Base-by-base conservation (phyloP, 1,284 basidiomycete species). In the Tilletia indica region DNA sequence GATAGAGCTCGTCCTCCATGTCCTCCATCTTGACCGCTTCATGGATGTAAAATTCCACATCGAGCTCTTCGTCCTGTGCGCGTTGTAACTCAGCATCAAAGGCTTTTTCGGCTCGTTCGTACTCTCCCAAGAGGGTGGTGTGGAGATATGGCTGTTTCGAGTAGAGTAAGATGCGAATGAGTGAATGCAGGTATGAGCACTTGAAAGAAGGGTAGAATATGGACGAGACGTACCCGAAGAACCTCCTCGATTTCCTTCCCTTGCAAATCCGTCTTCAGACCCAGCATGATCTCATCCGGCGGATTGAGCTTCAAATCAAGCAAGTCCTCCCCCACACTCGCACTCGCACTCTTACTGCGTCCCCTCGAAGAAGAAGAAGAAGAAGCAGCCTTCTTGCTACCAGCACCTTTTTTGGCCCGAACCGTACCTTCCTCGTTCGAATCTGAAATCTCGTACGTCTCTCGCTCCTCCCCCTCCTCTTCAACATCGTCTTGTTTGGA, bases 201-300 rank as follows among this genome's bases (percentile, higher is more conserved):
- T 45, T 45, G 42, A 0, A 14, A 14, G 42, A 14, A 14, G 42
- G 42, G 42, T 1, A 0, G 42, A 3, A 45, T 45, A 9, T 45
- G 6, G 42, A 1, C 3, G 0, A 9, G 9, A 45, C 42, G 6
- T 14, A 45, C 42, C 42, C 42, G 42, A 9, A 45, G 14, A 9
- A 45, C 6, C 9, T 45, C 42, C 42, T 45, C 42, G 9, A 45
- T 9, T 45, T 45, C 42, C 14, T 3, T 14, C 6, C 42, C 14
- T 8, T 45, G 42, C 42, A 45, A 8, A 45, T 45, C 42, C 9
- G 42, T 45, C 42, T 45, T 45, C 12, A 58, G 8, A 4, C 25
- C 56, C 12, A 58, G 21, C 56, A 58, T 58, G 56, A 58, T 14
- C 34, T 31, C 11, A 58, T 58, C 56, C 34, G 56, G n/a, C 42